Evolutionary conservation across 2,329 filamentous ascomycete genomes (phyloP).

Genomic region (Cercospora zeae-maydis): DNA sequence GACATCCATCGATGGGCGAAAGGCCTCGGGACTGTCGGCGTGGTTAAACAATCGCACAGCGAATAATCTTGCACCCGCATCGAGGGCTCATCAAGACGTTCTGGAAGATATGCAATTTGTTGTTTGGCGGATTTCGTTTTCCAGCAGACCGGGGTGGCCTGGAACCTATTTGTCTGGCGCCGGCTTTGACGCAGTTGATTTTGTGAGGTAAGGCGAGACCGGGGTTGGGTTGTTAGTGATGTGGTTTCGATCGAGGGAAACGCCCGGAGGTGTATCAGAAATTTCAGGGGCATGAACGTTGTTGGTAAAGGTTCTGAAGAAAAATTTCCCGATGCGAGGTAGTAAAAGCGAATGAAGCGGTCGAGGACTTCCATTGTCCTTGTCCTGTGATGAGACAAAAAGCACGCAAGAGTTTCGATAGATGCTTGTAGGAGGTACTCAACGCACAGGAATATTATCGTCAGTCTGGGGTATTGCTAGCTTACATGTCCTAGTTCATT

Average conservation of each 20-base stretch:
- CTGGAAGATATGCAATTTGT: neutral
- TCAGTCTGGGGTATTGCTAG: neutral
- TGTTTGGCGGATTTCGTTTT: neutral
- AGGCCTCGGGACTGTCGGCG: constrained; percentile 9
- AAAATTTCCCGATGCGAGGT: neutral
- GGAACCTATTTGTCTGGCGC: neutral
- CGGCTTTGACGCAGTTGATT: neutral
- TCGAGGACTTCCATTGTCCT: too few species aligned
- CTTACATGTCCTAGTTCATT: neutral
- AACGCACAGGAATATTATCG: neutral
- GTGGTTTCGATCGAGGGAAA: constrained; percentile 14
- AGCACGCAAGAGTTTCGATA: neutral
- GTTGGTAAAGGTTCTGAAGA: neutral
- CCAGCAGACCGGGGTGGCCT: neutral
- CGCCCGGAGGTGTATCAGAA: constrained; percentile 9
- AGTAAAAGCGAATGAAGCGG: neutral
- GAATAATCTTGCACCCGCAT: neutral
- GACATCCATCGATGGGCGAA: constrained; percentile 9
- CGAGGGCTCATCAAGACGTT: neutral
- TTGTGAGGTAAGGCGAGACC: constrained; percentile 7
- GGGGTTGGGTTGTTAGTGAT: constrained; percentile 10
- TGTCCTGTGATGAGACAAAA: neutral
- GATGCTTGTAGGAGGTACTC: neutral
- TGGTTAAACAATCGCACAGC: constrained; percentile 1
- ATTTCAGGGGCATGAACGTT: neutral